Percentiles rank a stretch among this genome's conserved stretches.
These are phyloP conservation scores for Hymenochaete sp. DNA, from an alignment of 1,284 basidiomycete genomes.

Conservation along the genomic window DNA sequence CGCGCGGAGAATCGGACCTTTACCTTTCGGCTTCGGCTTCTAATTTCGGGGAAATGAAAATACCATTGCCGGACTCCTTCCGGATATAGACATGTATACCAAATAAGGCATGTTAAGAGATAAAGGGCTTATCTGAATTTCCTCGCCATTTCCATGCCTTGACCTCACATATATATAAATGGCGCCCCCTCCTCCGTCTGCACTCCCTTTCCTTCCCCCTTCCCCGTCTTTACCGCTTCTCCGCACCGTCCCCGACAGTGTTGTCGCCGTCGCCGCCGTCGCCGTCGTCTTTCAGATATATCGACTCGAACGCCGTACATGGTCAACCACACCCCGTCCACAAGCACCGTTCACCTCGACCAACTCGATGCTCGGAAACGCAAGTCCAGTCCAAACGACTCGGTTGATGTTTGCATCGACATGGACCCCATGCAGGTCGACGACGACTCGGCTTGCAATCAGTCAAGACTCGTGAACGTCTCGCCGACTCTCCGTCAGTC, in stretches of 20 bases:
- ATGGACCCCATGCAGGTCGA: neutral
- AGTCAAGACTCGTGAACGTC: neutral
- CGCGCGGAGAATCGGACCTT: too few relatives aligned
- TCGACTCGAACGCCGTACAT: neutral
- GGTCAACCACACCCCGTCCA: conserved; percentile 1
- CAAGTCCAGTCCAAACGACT: conserved; percentile 4
- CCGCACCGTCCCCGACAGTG: neutral
- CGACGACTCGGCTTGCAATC: too few relatives aligned
- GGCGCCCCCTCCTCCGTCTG: too few relatives aligned
- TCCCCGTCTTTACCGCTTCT: conserved; percentile 4
- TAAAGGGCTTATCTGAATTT: too few relatives aligned
- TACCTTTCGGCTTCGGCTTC: too few relatives aligned
- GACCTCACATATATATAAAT: too few relatives aligned
- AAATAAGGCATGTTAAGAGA: too few relatives aligned
- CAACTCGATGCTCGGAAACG: conserved; percentile 9
- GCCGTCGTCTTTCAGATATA: neutral
- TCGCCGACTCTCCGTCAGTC: neutral
- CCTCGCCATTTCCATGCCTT: too few relatives aligned
- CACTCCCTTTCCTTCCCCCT: neutral
- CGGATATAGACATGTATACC: too few relatives aligned
- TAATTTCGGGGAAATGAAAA: too few relatives aligned
- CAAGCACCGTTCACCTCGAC: conserved; percentile 4
- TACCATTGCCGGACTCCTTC: too few relatives aligned
- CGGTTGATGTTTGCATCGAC: neutral
- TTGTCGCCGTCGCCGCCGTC: neutral